A percentile compares a stretch with the other conserved stretches of the same genome.
Evolutionary conservation across 345 rosid species (phyloP).

Genomic region (Pistacia vera): DNA sequence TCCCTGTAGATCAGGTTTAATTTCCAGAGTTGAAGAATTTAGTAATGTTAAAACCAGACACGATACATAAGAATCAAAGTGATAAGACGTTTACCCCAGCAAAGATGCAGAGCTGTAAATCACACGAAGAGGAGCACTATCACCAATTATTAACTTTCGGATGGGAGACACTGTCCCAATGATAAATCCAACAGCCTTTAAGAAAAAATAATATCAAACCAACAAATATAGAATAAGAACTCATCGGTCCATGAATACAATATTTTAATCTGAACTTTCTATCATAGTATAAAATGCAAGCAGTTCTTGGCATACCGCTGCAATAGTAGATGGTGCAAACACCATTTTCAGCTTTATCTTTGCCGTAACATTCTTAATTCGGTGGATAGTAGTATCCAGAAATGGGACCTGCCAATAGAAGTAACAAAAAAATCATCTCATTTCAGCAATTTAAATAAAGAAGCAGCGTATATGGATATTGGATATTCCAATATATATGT

Average conservation of each 20-base stretch:
- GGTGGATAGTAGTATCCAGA: slow-evolving; percentile 20
- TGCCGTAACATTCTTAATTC: slow-evolving; percentile 3
- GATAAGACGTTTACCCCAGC: slow-evolving; percentile 34
- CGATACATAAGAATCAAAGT: neutral
- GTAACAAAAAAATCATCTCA: neutral
- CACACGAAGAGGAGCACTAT: slow-evolving; percentile 40
- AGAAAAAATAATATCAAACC: neutral
- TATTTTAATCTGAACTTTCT: no score
- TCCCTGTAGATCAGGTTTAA: slow-evolving; percentile 28
- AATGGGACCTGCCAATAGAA: slow-evolving; percentile 24
- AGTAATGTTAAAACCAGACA: no score
- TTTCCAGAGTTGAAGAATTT: neutral
- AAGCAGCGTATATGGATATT: no score
- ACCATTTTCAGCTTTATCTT: slow-evolving; percentile 33
- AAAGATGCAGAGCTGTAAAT: slow-evolving; percentile 32
- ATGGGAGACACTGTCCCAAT: slow-evolving; percentile 39
- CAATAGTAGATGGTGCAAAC: slow-evolving; percentile 44
- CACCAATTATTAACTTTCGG: slow-evolving; percentile 33
- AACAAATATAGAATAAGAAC: neutral
- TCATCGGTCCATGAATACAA: no score
- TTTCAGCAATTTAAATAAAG: neutral
- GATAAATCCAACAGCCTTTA: slow-evolving; percentile 40
- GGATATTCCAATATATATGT: no score
- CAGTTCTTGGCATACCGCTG: slow-evolving; percentile 32
- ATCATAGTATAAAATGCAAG: neutral